These are phyloP conservation scores for Acacia crassicarpa DNA, from an alignment of 306 rosid species.

Conservation along the genomic window DNA sequence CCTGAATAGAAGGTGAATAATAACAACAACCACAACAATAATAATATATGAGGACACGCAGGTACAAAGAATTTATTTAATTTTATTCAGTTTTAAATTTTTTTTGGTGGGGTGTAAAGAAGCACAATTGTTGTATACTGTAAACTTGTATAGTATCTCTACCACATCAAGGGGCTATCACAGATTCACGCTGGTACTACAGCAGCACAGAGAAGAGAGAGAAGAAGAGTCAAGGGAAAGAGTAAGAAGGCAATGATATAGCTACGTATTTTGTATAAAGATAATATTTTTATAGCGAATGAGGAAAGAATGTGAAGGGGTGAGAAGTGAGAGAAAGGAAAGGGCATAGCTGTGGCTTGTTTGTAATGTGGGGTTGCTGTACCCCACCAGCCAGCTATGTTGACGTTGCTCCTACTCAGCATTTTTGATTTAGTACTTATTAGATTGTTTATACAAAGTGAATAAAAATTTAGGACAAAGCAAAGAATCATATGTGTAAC, in stretches of 20 bases:
- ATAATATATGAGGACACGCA: constrained; percentile 5
- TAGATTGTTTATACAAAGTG: constrained; percentile 11
- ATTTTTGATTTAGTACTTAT: constrained; percentile 16
- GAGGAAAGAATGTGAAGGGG: constrained; percentile 6
- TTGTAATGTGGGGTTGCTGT: constrained; percentile 63
- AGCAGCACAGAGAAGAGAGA: background rate
- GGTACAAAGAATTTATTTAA: background rate
- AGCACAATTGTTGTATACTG: constrained; percentile 52
- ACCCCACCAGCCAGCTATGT: constrained; percentile 95
- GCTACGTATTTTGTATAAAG: constrained; percentile 20
- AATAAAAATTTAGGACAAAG: constrained; percentile 33
- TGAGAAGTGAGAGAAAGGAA: constrained; percentile 26
- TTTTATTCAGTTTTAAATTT: constrained; percentile 13
- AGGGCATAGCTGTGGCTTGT: constrained; percentile 53
- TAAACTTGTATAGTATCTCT: constrained; percentile 77
- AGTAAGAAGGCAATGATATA: constrained; percentile 24
- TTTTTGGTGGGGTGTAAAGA: constrained; percentile 69
- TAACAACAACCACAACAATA: background rate
- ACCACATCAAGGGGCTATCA: constrained; percentile 71
- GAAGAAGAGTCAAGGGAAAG: background rate
- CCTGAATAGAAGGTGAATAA: constrained; percentile 14
- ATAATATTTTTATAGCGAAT: constrained; percentile 4
- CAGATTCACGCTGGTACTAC: constrained; percentile 35
- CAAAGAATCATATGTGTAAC: constrained; percentile 30
- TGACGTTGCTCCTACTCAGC: constrained; percentile 74